Evolutionary conservation across 139 green algal species (phyloP).

Genomic region (Micractinium conductrix): DNA sequence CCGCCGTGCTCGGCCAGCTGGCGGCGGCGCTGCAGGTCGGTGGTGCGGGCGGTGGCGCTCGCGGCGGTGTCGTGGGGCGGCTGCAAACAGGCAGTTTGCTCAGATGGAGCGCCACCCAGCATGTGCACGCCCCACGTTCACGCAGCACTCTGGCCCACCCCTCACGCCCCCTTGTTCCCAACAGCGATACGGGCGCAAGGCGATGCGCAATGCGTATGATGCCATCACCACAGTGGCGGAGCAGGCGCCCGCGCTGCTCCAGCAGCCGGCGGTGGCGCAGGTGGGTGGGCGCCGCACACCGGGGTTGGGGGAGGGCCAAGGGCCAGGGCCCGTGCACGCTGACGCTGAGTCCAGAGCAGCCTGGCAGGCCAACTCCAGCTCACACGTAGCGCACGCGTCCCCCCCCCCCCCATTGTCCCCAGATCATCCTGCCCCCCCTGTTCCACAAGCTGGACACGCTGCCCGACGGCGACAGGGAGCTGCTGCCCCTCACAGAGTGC

Average conservation of each 20-base stretch:
- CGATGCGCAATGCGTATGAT: constrained; percentile 90
- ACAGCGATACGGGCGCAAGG: constrained; percentile 69
- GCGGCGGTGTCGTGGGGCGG: too few species aligned
- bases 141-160: not conserved
- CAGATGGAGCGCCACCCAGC: too few species aligned
- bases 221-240: constrained; percentile 81
- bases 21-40: constrained; percentile 60
- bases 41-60: too few species aligned
- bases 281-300: not conserved
- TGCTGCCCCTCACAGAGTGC: constrained; percentile 91
- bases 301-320: too few species aligned
- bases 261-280: constrained; percentile 1
- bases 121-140: too few species aligned
- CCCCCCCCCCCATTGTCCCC: not conserved
- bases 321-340: not conserved
- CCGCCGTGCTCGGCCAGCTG: constrained; percentile 26
- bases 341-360: not conserved
- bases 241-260: constrained; percentile 16
- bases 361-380: too few species aligned
- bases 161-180: not conserved
- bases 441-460: constrained; percentile 38
- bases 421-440: constrained; percentile 33
- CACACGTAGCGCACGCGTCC: too few species aligned
- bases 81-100: too few species aligned
- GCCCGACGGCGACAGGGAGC: constrained; percentile 68